A percentile compares a stretch with the other conserved stretches of the same genome.
These are phyloP conservation scores for Chaetomium cochliodes DNA, from an alignment of 495 filamentous ascomycete genomes.

Conservation along the genomic window DNA sequence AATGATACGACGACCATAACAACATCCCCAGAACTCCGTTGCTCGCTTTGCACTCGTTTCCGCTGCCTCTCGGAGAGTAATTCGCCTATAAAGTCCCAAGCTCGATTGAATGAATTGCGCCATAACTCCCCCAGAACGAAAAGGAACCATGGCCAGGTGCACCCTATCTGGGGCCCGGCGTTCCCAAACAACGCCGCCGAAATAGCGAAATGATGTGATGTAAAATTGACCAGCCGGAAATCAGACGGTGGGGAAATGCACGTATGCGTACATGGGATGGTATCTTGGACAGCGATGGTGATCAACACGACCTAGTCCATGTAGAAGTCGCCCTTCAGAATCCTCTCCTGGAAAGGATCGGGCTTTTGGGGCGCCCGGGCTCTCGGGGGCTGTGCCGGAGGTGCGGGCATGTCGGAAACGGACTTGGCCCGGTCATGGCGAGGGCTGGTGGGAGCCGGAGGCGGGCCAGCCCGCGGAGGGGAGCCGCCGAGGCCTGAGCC, in stretches of 20 bases:
- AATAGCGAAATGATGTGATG: neutral
- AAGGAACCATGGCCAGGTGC: neutral
- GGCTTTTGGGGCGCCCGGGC: conserved; percentile 58
- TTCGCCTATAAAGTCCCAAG: conserved; percentile 1
- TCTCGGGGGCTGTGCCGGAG: conserved; percentile 51
- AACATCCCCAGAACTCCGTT: conserved; percentile 17
- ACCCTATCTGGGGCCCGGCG: neutral
- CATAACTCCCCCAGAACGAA: neutral
- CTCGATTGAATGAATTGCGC: neutral
- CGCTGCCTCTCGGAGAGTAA: neutral
- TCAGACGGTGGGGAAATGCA: neutral
- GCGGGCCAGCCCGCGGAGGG: conserved; percentile 34
- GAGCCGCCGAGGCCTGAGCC: conserved; percentile 37
- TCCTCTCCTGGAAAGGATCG: conserved; percentile 92
- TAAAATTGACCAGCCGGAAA: neutral
- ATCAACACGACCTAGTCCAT: conserved; percentile 69
- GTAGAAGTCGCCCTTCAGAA: conserved; percentile 94
- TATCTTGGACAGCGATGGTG: neutral
- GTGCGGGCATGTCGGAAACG: conserved; percentile 64
- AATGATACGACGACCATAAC: neutral
- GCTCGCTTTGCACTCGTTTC: conserved; percentile 10
- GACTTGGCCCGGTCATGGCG: conserved; percentile 68
- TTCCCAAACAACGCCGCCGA: neutral
- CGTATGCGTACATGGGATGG: neutral
- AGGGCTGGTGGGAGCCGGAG: conserved; percentile 36